Percentiles rank a stretch among this genome's conserved stretches.
Evolutionary conservation across 148 eudicot species (phyloP).

Genomic region (Vaccinium macrocarpon): DNA sequence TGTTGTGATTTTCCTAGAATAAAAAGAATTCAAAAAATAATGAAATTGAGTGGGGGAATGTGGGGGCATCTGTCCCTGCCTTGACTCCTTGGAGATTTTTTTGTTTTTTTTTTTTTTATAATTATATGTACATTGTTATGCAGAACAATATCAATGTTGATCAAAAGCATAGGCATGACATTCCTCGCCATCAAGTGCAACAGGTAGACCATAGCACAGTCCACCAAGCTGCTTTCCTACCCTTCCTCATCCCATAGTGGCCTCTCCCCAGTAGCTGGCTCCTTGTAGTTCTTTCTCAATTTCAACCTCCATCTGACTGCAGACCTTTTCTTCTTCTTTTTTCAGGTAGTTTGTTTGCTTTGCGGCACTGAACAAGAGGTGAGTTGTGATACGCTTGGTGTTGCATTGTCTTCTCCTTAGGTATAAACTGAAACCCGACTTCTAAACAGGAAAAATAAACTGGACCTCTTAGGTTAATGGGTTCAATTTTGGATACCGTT

Average conservation of each 20-base stretch:
- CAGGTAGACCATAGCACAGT: constrained; percentile 38
- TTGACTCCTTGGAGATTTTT: neutral
- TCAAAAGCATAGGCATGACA: constrained; percentile 61
- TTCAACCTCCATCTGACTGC: neutral
- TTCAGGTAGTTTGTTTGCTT: constrained; percentile 77
- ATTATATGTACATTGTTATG: constrained; percentile 8
- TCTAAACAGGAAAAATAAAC: too few relatives aligned
- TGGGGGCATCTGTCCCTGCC: neutral
- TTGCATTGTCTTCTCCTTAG: neutral
- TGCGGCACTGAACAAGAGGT: constrained; percentile 96
- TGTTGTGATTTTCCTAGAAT: too few relatives aligned
- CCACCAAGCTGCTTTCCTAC: neutral
- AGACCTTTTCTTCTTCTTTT: neutral
- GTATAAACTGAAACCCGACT: neutral
- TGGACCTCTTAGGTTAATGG: too few relatives aligned
- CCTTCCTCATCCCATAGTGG: neutral
- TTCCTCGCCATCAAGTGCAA: constrained; percentile 65
- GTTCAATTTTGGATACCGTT: too few relatives aligned
- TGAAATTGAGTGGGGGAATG: too few relatives aligned
- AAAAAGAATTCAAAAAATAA: too few relatives aligned
- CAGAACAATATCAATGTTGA: constrained; percentile 70
- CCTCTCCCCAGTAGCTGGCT: neutral
- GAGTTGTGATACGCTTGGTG: constrained; percentile 21
- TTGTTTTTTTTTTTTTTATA: too few relatives aligned
- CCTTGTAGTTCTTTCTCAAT: neutral